Percentiles rank a stretch among this genome's conserved stretches.
Conservation (phyloP, 2,329 filamentous ascomycete species). For the Didymella sp. region DNA sequence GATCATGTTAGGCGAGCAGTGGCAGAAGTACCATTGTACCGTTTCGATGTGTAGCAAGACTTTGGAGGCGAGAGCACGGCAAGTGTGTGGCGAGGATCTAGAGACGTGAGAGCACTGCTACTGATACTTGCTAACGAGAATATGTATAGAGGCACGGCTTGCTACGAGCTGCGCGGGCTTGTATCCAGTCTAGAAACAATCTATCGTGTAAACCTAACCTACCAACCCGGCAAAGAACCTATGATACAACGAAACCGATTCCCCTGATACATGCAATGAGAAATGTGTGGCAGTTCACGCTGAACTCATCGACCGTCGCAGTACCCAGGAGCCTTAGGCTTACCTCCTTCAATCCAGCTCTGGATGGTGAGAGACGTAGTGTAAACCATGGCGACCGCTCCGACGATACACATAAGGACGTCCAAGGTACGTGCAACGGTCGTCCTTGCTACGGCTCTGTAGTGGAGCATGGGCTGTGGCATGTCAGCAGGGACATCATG, state of each 20-base stretch:
- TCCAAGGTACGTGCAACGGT: slow-evolving; percentile 74
- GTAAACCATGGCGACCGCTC: slow-evolving; percentile 86
- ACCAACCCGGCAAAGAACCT: not conserved
- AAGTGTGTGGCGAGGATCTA: not conserved
- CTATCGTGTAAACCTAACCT: slow-evolving; percentile 2
- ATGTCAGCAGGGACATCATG: slow-evolving; percentile 40
- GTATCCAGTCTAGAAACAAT: slow-evolving; percentile 5
- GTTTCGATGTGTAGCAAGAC: not conserved
- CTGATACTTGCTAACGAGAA: not conserved
- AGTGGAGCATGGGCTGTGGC: slow-evolving; percentile 83
- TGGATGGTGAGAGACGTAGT: slow-evolving; percentile 85
- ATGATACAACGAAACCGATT: slow-evolving; percentile 15
- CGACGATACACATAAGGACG: slow-evolving; percentile 79
- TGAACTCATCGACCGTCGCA: slow-evolving; percentile 58
- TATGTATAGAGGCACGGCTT: slow-evolving; percentile 1
- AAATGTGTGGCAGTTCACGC: not conserved
- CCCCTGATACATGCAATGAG: slow-evolving; percentile 7
- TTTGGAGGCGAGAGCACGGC: not conserved
- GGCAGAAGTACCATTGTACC: not conserved
- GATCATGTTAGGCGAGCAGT: not conserved
- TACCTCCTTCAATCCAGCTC: slow-evolving; percentile 76
- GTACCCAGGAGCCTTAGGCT: slow-evolving; percentile 65
- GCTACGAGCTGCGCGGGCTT: not conserved
- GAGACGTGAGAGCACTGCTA: not conserved
- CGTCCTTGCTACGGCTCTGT: slow-evolving; percentile 76